Percentiles rank a stretch among this genome's conserved stretches.
Evolutionary conservation across 345 rosid genomes (phyloP).

Genomic region (Sisymbrium irio): DNA sequence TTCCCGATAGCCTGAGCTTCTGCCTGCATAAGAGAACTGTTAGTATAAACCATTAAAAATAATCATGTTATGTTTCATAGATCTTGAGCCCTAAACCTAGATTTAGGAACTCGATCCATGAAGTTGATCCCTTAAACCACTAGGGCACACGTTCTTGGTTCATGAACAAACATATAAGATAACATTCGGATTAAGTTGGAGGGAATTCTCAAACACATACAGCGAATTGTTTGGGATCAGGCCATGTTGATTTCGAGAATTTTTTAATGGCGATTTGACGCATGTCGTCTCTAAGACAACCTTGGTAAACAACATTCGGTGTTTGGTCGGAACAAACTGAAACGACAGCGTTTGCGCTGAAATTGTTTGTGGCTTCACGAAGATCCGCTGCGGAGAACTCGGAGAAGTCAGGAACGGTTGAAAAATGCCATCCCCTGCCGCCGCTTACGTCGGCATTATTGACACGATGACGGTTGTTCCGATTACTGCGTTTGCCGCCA

Average conservation of each 20-base stretch:
- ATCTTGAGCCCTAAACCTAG: not conserved
- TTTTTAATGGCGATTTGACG: conserved; percentile 80
- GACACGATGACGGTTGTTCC: conserved; percentile 27
- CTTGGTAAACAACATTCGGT: conserved; percentile 80
- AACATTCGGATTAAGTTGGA: not conserved
- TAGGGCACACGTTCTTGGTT: not conserved
- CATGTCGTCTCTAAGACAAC: conserved; percentile 49
- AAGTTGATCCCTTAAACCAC: too few relatives aligned
- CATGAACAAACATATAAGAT: not conserved
- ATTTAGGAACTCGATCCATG: not conserved
- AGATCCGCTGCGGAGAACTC: conserved; percentile 79
- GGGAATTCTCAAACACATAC: conserved; percentile 28
- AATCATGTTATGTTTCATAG: not conserved
- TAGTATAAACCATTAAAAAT: not conserved
- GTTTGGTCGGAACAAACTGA: conserved; percentile 78
- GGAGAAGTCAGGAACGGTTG: conserved; percentile 41
- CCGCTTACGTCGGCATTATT: not conserved
- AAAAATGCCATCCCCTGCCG: conserved; percentile 31
- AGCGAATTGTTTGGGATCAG: conserved; percentile 82
- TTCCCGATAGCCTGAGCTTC: conserved; percentile 81
- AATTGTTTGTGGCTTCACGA: conserved; percentile 78
- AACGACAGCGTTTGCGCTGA: conserved; percentile 64
- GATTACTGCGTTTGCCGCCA: conserved; percentile 22
- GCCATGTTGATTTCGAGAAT: conserved; percentile 79
- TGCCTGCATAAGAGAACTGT: conserved; percentile 39